phyloP scores from a whole-genome alignment of 164 flowering plant genomes.

The Sextonia rubra region DNA sequence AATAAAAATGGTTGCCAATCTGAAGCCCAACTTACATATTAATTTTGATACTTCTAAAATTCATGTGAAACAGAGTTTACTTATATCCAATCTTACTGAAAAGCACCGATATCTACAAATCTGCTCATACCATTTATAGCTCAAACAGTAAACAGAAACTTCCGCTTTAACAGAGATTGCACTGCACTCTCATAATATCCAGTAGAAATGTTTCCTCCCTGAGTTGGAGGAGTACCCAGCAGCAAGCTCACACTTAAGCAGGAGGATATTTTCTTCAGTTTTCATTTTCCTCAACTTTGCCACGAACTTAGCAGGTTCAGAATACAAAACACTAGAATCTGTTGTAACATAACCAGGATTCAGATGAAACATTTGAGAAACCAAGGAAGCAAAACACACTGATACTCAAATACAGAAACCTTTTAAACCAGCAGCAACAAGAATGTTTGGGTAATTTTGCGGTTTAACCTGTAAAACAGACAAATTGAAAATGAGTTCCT shows the following conservation, averaged over 20 bases:
- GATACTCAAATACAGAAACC: conserved; percentile 38
- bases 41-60: not conserved
- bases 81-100: not conserved
- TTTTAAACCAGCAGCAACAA: conserved; percentile 81
- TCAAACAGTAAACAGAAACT: not conserved
- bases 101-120: not conserved
- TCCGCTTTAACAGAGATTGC: not conserved
- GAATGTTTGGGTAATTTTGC: conserved; percentile 79
- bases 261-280: conserved; percentile 58
- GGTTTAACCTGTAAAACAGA: conserved; percentile 49
- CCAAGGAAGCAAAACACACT: not conserved
- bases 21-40: no score
- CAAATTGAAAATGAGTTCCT: not conserved
- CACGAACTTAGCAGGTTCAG: conserved; percentile 93
- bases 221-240: conserved; percentile 23
- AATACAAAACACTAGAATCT: conserved; percentile 92
- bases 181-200: not conserved
- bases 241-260: conserved; percentile 36
- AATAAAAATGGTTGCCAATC: no score
- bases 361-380: conserved; percentile 5
- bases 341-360: conserved; percentile 14
- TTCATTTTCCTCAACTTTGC: conserved; percentile 84
- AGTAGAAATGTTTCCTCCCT: conserved; percentile 14
- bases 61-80: not conserved
- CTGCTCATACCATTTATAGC: not conserved